Evolutionary conservation across 495 filamentous ascomycete genomes (phyloP).

Genomic region (Achaetomiella virescens): DNA sequence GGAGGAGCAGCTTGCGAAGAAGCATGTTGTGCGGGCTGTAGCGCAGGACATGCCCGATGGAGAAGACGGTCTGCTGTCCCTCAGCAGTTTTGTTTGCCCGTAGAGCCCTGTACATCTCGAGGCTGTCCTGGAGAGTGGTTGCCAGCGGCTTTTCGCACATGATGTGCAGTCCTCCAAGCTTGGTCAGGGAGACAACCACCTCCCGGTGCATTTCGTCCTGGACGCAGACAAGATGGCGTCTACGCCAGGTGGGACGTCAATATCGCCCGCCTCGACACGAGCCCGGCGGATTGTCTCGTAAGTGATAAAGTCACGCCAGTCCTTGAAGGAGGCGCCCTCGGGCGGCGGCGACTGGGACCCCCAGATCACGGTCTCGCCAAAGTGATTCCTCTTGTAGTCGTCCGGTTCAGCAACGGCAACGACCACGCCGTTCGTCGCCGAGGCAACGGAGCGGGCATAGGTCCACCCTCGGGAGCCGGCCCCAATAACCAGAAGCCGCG

Average conservation of each 20-base stretch:
- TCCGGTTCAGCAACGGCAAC: constrained; percentile 79
- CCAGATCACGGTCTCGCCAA: constrained; percentile 67
- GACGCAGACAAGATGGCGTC: constrained; percentile 81
- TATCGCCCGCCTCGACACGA: constrained; percentile 32
- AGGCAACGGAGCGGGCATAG: constrained; percentile 62
- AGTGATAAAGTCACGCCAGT: constrained; percentile 66
- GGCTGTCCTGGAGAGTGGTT: constrained; percentile 67
- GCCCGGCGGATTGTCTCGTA: constrained; percentile 56
- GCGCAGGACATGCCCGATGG: constrained; percentile 73
- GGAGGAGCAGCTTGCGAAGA: constrained; percentile 68
- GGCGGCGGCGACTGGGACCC: constrained; percentile 33
- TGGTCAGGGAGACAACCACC: constrained; percentile 63
- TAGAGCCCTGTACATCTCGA: constrained; percentile 58
- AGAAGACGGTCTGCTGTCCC: constrained; percentile 56
- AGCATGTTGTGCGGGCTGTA: constrained; percentile 89
- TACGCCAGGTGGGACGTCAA: constrained; percentile 47
- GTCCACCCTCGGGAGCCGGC: constrained; percentile 77
- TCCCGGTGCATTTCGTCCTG: constrained; percentile 82
- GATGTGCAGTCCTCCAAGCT: constrained; percentile 63
- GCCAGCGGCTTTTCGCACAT: constrained; percentile 95
- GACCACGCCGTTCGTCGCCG: constrained; percentile 56
- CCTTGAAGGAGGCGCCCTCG: constrained; percentile 55
- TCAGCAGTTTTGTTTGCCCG: constrained; percentile 19
- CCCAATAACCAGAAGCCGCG: constrained; percentile 73
- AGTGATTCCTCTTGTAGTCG: constrained; percentile 61